Conservation (phyloP, 2,329 filamentous ascomycete species). For the Hymenoscyphus occultus region DNA sequence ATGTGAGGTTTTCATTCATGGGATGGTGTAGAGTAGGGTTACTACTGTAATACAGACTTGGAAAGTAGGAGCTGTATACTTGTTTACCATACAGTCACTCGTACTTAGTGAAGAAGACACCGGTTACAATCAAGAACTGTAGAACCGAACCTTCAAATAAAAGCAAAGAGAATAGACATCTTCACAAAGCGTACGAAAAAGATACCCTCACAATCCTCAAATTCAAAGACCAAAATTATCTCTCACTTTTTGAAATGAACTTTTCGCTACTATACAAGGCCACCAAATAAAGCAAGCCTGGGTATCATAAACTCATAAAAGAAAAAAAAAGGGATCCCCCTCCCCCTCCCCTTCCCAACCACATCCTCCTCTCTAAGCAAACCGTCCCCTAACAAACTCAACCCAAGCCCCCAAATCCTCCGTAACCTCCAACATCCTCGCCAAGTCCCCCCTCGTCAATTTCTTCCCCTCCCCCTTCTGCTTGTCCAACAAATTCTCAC, state of each 20-base stretch:
- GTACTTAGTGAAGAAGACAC: too few relatives aligned
- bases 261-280: background rate
- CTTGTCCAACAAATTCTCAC: conserved; percentile 31
- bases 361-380: conserved; percentile 18
- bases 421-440: conserved; percentile 44
- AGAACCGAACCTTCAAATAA: too few relatives aligned
- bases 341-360: background rate
- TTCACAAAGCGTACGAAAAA: too few relatives aligned
- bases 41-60: too few relatives aligned
- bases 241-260: background rate
- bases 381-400: conserved; percentile 44
- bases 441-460: conserved; percentile 38
- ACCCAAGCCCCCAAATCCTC: conserved; percentile 51
- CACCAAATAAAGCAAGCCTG: background rate
- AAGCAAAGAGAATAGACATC: too few relatives aligned
- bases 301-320: conserved; percentile 1
- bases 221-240: too few relatives aligned
- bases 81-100: too few relatives aligned
- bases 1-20: too few relatives aligned
- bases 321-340: background rate
- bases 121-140: too few relatives aligned
- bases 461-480: conserved; percentile 19
- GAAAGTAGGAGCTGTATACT: too few relatives aligned
- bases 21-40: too few relatives aligned
- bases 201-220: too few relatives aligned